These are phyloP conservation scores for Stephanodiscus triporus DNA, from an alignment of 108 stramenopile species.

Conservation along the genomic window DNA sequence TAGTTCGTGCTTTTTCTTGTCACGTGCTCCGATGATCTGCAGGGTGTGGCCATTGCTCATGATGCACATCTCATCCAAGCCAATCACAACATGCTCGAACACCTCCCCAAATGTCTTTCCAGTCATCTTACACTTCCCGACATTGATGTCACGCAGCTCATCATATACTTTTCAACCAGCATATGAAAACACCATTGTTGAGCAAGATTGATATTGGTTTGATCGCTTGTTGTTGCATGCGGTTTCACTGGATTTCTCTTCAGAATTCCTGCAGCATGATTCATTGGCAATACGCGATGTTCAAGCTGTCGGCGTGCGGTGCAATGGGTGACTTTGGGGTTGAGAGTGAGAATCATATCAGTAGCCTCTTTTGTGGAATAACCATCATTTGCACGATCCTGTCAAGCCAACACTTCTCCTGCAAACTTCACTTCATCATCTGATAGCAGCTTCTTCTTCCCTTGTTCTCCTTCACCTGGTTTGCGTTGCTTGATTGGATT, in stretches of 20 bases:
- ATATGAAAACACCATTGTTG: constrained; percentile 34
- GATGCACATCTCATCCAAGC: too few relatives aligned
- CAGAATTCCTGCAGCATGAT: not conserved
- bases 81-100: constrained; percentile 9
- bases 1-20: not conserved
- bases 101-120: constrained; percentile 39
- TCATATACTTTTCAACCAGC: constrained; percentile 4
- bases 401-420: not conserved
- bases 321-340: not conserved
- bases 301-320: not conserved
- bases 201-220: constrained; percentile 12
- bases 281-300: not conserved
- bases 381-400: constrained; percentile 10
- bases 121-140: constrained; percentile 13
- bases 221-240: constrained; percentile 18
- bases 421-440: not conserved
- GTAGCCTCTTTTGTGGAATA: constrained; percentile 9
- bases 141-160: constrained; percentile 6
- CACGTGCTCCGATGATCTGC: constrained; percentile 19
- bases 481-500: too few relatives aligned
- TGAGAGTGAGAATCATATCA: constrained; percentile 3
- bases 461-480: too few relatives aligned
- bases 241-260: not conserved
- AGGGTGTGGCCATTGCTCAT: constrained; percentile 17
- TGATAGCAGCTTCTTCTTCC: not conserved